Evolutionary conservation across 2,329 filamentous ascomycete genomes (phyloP), one percentile per base, ranked within the genome.

Genomic region (Epichloe gansuensis): DNA sequence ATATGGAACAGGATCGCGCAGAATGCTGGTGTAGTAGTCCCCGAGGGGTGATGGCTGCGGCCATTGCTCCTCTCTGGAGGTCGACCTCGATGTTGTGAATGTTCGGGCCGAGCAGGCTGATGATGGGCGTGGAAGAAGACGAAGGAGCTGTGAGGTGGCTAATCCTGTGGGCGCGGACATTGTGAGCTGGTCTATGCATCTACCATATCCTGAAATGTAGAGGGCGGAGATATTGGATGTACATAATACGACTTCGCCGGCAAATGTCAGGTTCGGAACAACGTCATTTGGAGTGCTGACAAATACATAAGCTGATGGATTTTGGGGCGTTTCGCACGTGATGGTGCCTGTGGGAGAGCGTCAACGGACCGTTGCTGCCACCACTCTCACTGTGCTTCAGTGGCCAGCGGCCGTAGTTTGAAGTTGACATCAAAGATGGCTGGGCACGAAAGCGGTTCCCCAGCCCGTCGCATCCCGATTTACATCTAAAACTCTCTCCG

Each of bases 1-100:
- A 67, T 70, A 59, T 2, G 71, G 71, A 8, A 69, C 66, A 0
- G 75, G 74, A 4, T 67, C 68, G 48, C 71, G 68, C 45, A 83
- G 69, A 25, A 83, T 73, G n/a, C 69, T 65, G 57, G 81, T 73
- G 65, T 84, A 84, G 67, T 81, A 84, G 39, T 69, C 63, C 1
- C 80, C 80, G 0, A 82, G 68, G 0, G 80, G 78, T 15, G 68
- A 66, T n/a, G 58, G 55, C 38, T 70, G 67, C 3, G 66, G 66
- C 66, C 66, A 68, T 23, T 62, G 59, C 46, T 67, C 61, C 12
- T 57, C 54, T 6, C 53, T 51, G 41, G 51, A 43, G 15, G 55
- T 39, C 15, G 50, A 53, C 7, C 59, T 44, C 13, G 62, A 59
- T 34, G 63, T 65, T 49, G 65, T 60, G 57, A 65, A 65, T 28